A percentile compares a stretch with the other conserved stretches of the same genome.
phyloP scores from a whole-genome alignment of 2,329 filamentous ascomycete species.

The Drechslera avenae region DNA sequence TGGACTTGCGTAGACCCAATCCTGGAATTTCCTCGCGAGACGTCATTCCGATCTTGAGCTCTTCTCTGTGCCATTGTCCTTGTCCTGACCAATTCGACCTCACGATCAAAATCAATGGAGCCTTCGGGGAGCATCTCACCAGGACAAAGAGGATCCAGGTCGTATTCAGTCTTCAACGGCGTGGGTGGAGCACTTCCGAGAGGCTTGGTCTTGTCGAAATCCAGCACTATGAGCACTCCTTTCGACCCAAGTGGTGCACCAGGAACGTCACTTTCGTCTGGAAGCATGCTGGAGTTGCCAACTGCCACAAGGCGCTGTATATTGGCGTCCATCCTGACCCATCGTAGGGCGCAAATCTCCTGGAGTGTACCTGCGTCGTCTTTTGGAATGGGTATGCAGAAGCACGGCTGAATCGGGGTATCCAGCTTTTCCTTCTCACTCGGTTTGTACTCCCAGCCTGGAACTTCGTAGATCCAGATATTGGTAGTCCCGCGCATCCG shows the following conservation, averaged over 20 bases:
- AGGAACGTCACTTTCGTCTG: constrained; percentile 32
- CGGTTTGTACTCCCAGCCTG: constrained; percentile 43
- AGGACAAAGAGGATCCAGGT: constrained; percentile 46
- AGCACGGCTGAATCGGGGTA: constrained; percentile 46
- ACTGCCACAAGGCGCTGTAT: constrained; percentile 47
- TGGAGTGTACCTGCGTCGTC: constrained; percentile 40
- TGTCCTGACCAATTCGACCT: constrained; percentile 48
- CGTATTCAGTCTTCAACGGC: constrained; percentile 41
- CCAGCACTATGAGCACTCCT: constrained; percentile 46
- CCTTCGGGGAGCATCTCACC: constrained; percentile 48
- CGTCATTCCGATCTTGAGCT: constrained; percentile 35
- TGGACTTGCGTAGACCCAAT: constrained; percentile 30
- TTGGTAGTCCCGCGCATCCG: constrained; percentile 47
- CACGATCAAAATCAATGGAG: constrained; percentile 48
- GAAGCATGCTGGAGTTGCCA: constrained; percentile 40
- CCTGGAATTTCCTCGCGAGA: constrained; percentile 36
- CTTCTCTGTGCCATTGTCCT: constrained; percentile 46
- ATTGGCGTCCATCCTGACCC: constrained; percentile 38
- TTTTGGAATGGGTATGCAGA: constrained; percentile 44
- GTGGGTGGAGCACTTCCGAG: constrained; percentile 26
- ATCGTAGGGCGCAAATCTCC: constrained; percentile 46
- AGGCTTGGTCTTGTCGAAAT: constrained; percentile 44
- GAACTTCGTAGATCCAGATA: constrained; percentile 48
- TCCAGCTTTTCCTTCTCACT: constrained; percentile 31
- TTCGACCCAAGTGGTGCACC: constrained; percentile 40